Conservation (phyloP, 306 rosid genomes). For the Canavalia ensiformis region DNA sequence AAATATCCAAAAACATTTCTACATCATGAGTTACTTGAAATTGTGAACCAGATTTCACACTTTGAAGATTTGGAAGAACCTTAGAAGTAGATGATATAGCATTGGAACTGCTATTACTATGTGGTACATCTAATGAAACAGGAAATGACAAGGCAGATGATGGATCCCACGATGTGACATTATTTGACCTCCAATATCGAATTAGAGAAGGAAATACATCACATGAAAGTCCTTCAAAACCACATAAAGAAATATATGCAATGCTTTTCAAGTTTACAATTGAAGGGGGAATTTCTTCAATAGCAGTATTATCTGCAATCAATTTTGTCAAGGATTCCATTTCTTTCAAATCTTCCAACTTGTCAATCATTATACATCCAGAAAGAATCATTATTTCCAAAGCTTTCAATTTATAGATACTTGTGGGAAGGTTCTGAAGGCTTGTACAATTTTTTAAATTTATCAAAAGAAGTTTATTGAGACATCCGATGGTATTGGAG, state of each 20-base stretch:
- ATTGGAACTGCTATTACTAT: background rate
- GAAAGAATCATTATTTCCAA: slow-evolving; percentile 22
- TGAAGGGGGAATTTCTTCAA: slow-evolving; percentile 37
- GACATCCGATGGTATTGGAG: background rate
- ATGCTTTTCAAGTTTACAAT: slow-evolving; percentile 5
- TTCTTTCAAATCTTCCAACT: slow-evolving; percentile 19
- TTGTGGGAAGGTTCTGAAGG: background rate
- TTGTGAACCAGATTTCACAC: background rate
- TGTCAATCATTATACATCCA: slow-evolving; percentile 40
- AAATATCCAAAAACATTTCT: background rate
- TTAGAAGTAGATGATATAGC: no score
- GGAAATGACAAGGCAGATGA: background rate
- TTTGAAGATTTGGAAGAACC: slow-evolving; percentile 8
- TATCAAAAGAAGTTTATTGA: background rate
- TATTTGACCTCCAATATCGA: background rate
- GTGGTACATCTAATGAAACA: background rate
- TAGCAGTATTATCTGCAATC: slow-evolving; percentile 43
- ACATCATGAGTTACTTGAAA: background rate
- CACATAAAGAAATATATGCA: background rate
- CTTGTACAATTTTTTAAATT: background rate
- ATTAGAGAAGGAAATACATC: background rate
- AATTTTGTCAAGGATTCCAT: slow-evolving; percentile 31
- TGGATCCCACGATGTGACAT: no score
- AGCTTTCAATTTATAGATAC: slow-evolving; percentile 26
- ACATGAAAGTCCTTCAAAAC: background rate